Evolutionary conservation across 306 rosid genomes (phyloP), one percentile per base, ranked within the genome.

Genomic region (Lathyrus tuberosus): DNA sequence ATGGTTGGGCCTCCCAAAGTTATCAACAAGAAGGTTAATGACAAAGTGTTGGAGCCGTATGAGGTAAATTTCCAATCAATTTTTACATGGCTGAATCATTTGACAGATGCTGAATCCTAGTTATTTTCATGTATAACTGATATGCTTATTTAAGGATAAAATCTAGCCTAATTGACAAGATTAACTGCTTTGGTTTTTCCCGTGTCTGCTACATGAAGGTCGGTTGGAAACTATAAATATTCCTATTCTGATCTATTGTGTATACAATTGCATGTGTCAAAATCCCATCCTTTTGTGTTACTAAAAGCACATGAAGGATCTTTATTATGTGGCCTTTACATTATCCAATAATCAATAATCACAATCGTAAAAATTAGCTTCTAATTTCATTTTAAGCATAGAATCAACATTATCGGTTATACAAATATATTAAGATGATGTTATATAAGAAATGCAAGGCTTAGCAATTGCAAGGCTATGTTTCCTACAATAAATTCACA

Each of bases 1-100:
- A 94, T 91, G 99, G 99, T 94, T 69, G 99, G 99, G 59, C 99
- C 99, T 72, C 99, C 99, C 76, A 91, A 89, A 79, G 99, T 94
- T 69, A 94, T 94, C 72, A 91, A 89, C 88, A 94, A 91, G 84
- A 86, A 38, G 71, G 91, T 85, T 74, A 62, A 87, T 62, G 99
- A 86, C 60, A 16, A 83, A 65, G 58, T 88, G 89, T 68, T 85
- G 81, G 99, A 94, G 73, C 99, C 99, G 1, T 94, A 13, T 74
- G 97, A 94, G 99, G 99, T 94, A 69, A 82, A 74, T 71, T 82
- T n/a, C 53, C 62, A 26, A 48, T 54, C 10, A 7, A 44, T 20
- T 46, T 44, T 54, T 71, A 54, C 60, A 60, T 38, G 69, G 33
- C 33, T 14, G 24, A 17, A 66, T 66, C 30, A 8, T 68, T 20